These are phyloP conservation scores for Apiospora arundinis DNA, from an alignment of 2,329 filamentous ascomycete genomes.

Conservation along the genomic window DNA sequence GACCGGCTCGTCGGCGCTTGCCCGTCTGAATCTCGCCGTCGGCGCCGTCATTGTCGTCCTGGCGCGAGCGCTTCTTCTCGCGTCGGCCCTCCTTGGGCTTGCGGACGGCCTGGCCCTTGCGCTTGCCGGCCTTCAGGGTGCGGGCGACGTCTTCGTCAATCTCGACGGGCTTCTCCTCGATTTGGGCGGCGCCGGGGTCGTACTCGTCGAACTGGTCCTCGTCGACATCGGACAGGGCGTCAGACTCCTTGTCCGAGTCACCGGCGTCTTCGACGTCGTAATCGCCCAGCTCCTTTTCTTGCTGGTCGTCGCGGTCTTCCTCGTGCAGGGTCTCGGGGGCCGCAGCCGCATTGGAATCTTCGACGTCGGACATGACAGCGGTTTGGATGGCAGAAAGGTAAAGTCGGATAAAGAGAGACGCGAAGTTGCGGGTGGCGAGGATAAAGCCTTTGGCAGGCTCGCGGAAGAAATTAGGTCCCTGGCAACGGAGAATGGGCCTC, in stretches of 20 bases:
- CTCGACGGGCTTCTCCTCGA: conserved; percentile 68
- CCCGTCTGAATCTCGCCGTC: conserved; percentile 52
- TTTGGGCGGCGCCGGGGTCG: conserved; percentile 67
- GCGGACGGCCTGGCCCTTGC: conserved; percentile 69
- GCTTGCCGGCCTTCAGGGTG: conserved; percentile 68
- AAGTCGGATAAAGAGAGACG: neutral
- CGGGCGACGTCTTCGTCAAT: conserved; percentile 71
- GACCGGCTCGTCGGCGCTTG: conserved; percentile 51
- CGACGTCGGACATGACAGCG: conserved; percentile 52
- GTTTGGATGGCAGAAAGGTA: conserved; percentile 13
- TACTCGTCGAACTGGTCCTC: conserved; percentile 75
- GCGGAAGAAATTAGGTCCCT: neutral
- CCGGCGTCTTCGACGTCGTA: conserved; percentile 49
- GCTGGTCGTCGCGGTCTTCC: conserved; percentile 34
- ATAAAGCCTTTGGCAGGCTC: neutral
- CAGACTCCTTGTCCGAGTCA: conserved; percentile 62
- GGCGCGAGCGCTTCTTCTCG: conserved; percentile 65
- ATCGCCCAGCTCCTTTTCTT: conserved; percentile 46
- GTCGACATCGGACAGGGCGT: conserved; percentile 71
- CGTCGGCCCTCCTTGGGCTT: conserved; percentile 78
- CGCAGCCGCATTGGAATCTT: conserved; percentile 46
- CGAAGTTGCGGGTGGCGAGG: conserved; percentile 11
- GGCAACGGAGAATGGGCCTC: neutral
- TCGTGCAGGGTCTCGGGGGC: conserved; percentile 40
- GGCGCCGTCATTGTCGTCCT: conserved; percentile 56